These are phyloP conservation scores for Psilocybe cyanescens DNA, from an alignment of 768 basidiomycete species.

Conservation along the genomic window DNA sequence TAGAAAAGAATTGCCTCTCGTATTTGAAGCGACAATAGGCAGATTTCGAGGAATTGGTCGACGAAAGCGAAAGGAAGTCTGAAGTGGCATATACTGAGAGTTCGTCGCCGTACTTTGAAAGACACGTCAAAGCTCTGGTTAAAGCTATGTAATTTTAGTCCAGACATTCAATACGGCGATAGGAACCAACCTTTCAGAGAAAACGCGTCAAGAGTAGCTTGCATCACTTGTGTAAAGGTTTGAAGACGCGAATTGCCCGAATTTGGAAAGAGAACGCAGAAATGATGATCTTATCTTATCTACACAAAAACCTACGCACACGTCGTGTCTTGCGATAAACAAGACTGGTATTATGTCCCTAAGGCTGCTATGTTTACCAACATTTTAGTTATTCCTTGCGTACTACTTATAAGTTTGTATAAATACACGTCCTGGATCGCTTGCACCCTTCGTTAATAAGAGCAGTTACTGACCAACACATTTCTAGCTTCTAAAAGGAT, in stretches of 20 bases:
- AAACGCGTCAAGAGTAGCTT: conserved; percentile 64
- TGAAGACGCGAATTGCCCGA: neutral
- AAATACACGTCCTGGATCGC: too few species aligned
- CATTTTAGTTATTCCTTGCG: too few species aligned
- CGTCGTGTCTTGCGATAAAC: too few species aligned
- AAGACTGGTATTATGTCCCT: too few species aligned
- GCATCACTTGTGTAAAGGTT: conserved; percentile 48
- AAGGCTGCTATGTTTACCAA: too few species aligned
- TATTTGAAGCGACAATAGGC: conserved; percentile 84
- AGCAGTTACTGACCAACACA: too few species aligned
- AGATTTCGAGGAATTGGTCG: conserved; percentile 80
- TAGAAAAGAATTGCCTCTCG: conserved; percentile 68
- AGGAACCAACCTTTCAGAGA: conserved; percentile 48
- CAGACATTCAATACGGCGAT: conserved; percentile 6
- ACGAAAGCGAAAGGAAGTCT: conserved; percentile 64
- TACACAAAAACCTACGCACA: neutral
- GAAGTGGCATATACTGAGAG: conserved; percentile 67
- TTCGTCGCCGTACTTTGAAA: conserved; percentile 85
- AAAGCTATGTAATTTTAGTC: conserved; percentile 53
- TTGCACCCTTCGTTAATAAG: too few species aligned
- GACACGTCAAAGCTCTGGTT: conserved; percentile 72
- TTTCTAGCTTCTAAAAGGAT: too few species aligned
- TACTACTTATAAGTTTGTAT: too few species aligned
- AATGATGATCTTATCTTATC: neutral
- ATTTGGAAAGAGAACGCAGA: neutral